Evolutionary conservation across 257 asterid genomes (phyloP).

Genomic region (Oldenlandia corymbosa): DNA sequence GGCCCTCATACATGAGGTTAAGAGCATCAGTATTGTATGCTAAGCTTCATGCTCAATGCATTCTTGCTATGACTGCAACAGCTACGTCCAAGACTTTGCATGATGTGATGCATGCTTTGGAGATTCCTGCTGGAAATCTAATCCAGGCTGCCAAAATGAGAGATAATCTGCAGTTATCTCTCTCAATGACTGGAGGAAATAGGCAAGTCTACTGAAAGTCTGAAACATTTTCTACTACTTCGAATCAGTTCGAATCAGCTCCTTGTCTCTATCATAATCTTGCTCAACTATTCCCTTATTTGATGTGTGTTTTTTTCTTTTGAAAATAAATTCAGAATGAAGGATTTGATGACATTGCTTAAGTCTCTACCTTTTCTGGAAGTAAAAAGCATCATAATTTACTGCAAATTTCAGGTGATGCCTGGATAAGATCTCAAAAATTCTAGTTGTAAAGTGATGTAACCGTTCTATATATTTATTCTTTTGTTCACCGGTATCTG

Average conservation of each 20-base stretch:
- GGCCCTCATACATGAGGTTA: constrained; percentile 98
- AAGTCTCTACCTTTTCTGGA: constrained; percentile 64
- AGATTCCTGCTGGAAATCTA: constrained; percentile 66
- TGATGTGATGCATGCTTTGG: constrained; percentile 75
- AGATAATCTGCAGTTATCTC: constrained; percentile 80
- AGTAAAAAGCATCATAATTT: constrained; percentile 78
- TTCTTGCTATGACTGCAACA: constrained; percentile 98
- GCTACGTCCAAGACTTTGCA: constrained; percentile 72
- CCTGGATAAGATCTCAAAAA: constrained; percentile 7
- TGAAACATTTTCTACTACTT: constrained; percentile 10
- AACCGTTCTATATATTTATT: constrained; percentile 1
- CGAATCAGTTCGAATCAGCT: too few species aligned
- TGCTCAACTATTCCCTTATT: constrained; percentile 1
- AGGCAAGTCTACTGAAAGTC: constrained; percentile 39
- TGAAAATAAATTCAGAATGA: too few species aligned
- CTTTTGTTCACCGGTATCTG: constrained; percentile 9
- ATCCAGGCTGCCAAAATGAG: constrained; percentile 63
- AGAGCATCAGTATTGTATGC: constrained; percentile 73
- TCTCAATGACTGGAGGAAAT: constrained; percentile 56
- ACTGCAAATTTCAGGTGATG: constrained; percentile 91
- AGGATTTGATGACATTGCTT: constrained; percentile 66
- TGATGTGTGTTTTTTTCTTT: not conserved
- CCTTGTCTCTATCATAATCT: constrained; percentile 10
- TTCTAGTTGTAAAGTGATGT: not conserved
- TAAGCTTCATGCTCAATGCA: constrained; percentile 70